Evolutionary conservation across 2,329 filamentous ascomycete species (phyloP).

Genomic region (Beauveria sp.): DNA sequence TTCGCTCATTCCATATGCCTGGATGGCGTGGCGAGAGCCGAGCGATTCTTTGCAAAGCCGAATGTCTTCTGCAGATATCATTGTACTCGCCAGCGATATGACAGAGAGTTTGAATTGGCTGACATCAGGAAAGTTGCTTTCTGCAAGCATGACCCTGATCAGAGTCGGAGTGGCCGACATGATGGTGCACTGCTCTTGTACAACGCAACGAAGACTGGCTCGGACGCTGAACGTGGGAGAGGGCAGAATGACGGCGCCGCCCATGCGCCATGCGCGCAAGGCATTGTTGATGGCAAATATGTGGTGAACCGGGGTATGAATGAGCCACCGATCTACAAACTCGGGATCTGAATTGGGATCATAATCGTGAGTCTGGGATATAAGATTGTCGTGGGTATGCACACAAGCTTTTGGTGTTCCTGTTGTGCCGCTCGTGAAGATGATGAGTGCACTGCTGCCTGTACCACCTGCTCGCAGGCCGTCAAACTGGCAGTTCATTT

Average conservation of each 20-base stretch:
- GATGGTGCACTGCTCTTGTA: constrained; percentile 26
- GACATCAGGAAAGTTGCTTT: constrained; percentile 21
- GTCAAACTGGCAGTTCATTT: background rate
- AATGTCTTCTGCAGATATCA: constrained; percentile 25
- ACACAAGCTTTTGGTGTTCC: constrained; percentile 38
- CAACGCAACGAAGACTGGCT: constrained; percentile 24
- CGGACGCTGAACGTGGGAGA: constrained; percentile 27
- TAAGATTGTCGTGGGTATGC: constrained; percentile 33
- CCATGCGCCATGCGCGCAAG: constrained; percentile 29
- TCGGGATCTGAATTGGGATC: constrained; percentile 25
- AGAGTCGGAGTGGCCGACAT: constrained; percentile 34
- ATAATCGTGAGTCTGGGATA: constrained; percentile 29
- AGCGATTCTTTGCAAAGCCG: constrained; percentile 24
- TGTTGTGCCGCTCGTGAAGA: constrained; percentile 45
- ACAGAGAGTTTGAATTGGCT: constrained; percentile 23
- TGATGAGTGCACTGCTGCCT: constrained; percentile 28
- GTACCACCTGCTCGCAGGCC: background rate
- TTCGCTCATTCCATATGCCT: constrained; percentile 40
- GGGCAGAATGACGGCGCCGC: constrained; percentile 28
- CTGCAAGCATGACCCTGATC: constrained; percentile 24
- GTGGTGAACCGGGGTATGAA: constrained; percentile 31
- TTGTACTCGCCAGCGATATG: constrained; percentile 28
- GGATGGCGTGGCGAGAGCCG: constrained; percentile 25
- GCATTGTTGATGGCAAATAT: constrained; percentile 33
- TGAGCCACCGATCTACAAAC: constrained; percentile 26